Conservation (phyloP, 805 yeast species). For the Sugiyamaella marilandica region DNA sequence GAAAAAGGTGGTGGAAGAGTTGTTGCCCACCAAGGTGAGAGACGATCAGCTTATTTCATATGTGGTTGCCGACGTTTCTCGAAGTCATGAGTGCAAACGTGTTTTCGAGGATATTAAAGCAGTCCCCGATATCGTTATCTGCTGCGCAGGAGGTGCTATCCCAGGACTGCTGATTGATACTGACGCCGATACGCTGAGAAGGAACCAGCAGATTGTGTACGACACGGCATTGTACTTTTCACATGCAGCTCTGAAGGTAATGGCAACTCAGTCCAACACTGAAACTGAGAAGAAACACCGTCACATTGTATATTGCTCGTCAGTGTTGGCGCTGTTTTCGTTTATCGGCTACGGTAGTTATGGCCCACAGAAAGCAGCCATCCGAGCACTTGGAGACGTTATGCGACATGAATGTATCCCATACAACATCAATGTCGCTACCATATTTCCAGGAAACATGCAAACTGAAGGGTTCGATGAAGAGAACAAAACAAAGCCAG, state of each 20-base stretch:
- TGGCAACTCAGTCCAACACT: constrained; percentile 19
- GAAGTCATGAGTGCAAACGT: constrained; percentile 45
- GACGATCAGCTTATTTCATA: constrained; percentile 38
- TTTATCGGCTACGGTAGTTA: constrained; percentile 89
- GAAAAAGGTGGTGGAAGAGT: constrained; percentile 42
- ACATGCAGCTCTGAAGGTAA: constrained; percentile 47
- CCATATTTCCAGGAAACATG: constrained; percentile 86
- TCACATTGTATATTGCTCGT: constrained; percentile 62
- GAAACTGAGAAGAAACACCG: constrained; percentile 31
- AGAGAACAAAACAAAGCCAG: constrained; percentile 83
- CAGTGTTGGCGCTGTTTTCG: constrained; percentile 77
- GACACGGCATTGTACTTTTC: constrained; percentile 64
- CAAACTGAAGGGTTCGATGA: constrained; percentile 78
- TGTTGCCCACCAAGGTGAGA: constrained; percentile 33
- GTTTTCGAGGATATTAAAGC: constrained; percentile 38
- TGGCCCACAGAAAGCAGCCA: constrained; percentile 83
- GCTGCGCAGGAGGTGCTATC: constrained; percentile 83
- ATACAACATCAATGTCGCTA: constrained; percentile 62
- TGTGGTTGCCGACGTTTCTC: constrained; percentile 60
- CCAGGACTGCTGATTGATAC: constrained; percentile 76
- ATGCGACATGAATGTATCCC: constrained; percentile 77
- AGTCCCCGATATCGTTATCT: constrained; percentile 66
- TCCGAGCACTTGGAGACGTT: constrained; percentile 67
- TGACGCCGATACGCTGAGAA: constrained; percentile 50
- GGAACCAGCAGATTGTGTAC: constrained; percentile 68